Evolutionary conservation across 768 basidiomycete species (phyloP).

Genomic region (Tulasnella sp.): DNA sequence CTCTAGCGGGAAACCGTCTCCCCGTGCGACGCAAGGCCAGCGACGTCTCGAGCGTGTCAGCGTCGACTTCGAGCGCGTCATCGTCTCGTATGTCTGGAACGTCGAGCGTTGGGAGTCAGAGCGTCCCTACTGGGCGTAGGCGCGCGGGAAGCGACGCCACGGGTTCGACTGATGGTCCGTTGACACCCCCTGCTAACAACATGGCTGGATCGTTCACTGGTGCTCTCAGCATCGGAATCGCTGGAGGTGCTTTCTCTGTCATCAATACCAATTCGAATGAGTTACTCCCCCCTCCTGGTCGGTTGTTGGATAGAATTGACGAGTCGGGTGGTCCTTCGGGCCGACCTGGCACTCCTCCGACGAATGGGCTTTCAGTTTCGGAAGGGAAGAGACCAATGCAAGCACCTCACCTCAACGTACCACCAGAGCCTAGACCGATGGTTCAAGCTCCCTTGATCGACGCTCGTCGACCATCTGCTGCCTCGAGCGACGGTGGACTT

Average conservation of each 20-base stretch:
- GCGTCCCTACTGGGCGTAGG: background rate
- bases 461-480: background rate
- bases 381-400: background rate
- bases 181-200: background rate
- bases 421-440: background rate
- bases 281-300: background rate
- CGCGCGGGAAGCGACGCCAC: slow-evolving; percentile 12
- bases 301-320: slow-evolving; percentile 9
- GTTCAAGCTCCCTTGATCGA: background rate
- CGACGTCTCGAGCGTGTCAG: background rate
- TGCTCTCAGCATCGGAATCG: background rate
- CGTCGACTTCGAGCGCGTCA: background rate
- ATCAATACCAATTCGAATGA: background rate
- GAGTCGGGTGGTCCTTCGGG: background rate
- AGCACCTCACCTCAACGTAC: background rate
- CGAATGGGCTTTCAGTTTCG: background rate
- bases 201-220: background rate
- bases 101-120: background rate
- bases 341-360: background rate
- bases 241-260: background rate
- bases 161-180: background rate
- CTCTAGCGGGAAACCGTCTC: background rate
- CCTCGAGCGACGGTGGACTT: background rate
- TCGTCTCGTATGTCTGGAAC: background rate
- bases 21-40: background rate